phyloP scores from a whole-genome alignment of 371 early-diverging fungal genomes.

The Blakeslea trispora region DNA sequence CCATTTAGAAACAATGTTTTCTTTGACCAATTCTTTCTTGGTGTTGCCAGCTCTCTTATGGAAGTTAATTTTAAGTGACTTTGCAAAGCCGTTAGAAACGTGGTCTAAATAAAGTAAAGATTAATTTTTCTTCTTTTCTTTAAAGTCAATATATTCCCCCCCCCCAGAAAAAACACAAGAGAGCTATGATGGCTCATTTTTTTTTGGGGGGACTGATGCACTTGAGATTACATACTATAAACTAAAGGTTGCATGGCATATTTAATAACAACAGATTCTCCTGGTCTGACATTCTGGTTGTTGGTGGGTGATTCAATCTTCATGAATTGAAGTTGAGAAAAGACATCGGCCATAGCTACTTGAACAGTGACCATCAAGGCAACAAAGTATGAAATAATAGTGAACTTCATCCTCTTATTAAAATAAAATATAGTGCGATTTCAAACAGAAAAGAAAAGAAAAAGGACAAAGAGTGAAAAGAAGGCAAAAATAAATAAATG shows the following conservation, averaged over 20 bases:
- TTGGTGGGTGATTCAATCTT: conserved; percentile 42
- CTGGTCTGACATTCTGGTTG: conserved; percentile 35
- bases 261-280: conserved; percentile 32
- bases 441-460: too few relatives aligned
- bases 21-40: conserved; percentile 13
- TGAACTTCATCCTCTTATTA: not conserved
- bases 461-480: not conserved
- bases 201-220: too few relatives aligned
- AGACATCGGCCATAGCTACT: conserved; percentile 33
- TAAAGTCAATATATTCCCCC: too few relatives aligned
- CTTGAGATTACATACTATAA: conserved; percentile 22
- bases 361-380: conserved; percentile 6
- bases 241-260: conserved; percentile 50
- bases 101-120: conserved; percentile 8
- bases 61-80: conserved; percentile 23
- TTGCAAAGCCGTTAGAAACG: conserved; percentile 25
- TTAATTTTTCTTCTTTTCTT: too few relatives aligned
- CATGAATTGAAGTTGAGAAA: conserved; percentile 49
- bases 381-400: not conserved
- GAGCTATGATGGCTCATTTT: too few relatives aligned
- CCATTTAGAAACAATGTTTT: conserved; percentile 13
- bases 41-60: conserved; percentile 28
- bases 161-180: too few relatives aligned
- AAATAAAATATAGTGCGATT: too few relatives aligned
- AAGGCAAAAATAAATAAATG: not conserved